Evolutionary conservation across 2,329 filamentous ascomycete genomes (phyloP).

Genomic region (Colletotrichum caudatum): DNA sequence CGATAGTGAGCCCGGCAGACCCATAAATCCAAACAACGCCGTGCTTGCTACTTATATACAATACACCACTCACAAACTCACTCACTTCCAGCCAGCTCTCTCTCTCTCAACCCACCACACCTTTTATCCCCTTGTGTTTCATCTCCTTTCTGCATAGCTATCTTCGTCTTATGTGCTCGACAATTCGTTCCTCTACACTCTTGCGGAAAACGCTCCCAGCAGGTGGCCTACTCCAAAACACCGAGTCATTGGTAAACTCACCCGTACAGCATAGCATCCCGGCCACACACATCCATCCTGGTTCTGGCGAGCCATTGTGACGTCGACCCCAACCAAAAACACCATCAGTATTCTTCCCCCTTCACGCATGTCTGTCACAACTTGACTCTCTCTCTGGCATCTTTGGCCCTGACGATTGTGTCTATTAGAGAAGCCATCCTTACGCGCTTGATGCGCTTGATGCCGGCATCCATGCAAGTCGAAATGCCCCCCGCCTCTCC

Average conservation of each 20-base stretch:
- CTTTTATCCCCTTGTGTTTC: background rate
- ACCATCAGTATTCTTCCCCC: too few relatives aligned
- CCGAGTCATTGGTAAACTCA: conserved; percentile 30
- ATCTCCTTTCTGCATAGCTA: conserved; percentile 10
- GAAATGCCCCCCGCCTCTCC: background rate
- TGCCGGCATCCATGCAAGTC: conserved; percentile 3
- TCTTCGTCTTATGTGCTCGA: conserved; percentile 1
- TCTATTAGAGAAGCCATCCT: background rate
- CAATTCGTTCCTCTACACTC: background rate
- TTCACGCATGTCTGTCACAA: background rate
- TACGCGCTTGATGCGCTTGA: background rate
- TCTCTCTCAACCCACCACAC: background rate
- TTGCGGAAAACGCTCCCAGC: background rate
- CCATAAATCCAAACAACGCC: conserved; percentile 12
- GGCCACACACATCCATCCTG: background rate
- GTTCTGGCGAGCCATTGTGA: background rate
- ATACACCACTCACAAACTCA: background rate
- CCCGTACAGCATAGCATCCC: background rate
- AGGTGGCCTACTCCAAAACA: background rate
- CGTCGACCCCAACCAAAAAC: background rate
- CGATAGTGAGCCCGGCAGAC: conserved; percentile 18
- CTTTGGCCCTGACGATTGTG: background rate
- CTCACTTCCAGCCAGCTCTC: background rate
- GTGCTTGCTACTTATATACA: background rate
- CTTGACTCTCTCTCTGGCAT: background rate